Conservation (phyloP, 2,329 filamentous ascomycete genomes). For the Cadophora gregata region DNA sequence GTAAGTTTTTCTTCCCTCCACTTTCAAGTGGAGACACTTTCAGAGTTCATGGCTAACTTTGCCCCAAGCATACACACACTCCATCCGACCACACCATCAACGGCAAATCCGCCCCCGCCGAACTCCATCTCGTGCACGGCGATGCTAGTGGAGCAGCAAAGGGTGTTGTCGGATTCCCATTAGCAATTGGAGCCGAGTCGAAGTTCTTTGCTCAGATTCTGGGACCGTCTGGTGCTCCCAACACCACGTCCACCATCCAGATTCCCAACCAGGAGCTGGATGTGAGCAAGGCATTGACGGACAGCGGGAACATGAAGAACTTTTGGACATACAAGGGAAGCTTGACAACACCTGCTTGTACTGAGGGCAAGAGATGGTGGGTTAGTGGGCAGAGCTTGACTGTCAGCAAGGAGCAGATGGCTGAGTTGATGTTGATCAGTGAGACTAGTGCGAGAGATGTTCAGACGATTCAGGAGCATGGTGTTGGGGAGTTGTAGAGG, state of each 20-base stretch:
- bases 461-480: slow-evolving; percentile 13
- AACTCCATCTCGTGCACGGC: slow-evolving; percentile 20
- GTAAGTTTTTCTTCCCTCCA: slow-evolving; percentile 3
- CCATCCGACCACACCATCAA: slow-evolving; percentile 18
- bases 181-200: not conserved
- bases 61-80: slow-evolving; percentile 15
- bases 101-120: not conserved
- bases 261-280: slow-evolving; percentile 1
- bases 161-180: slow-evolving; percentile 18
- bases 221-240: not conserved
- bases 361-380: slow-evolving; percentile 22
- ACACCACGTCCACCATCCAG: not conserved
- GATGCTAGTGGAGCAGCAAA: slow-evolving; percentile 2
- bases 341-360: slow-evolving; percentile 22
- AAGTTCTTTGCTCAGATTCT: slow-evolving; percentile 15
- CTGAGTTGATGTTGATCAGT: slow-evolving; percentile 2
- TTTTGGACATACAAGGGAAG: slow-evolving; percentile 25
- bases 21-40: not conserved
- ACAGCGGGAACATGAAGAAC: slow-evolving; percentile 10
- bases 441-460: slow-evolving; percentile 9
- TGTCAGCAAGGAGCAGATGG: slow-evolving; percentile 15
- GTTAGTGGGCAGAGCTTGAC: slow-evolving; percentile 15
- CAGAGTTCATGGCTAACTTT: not conserved
- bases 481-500: slow-evolving; percentile 13
- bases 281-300: slow-evolving; percentile 14